Percentiles rank a stretch among this genome's conserved stretches.
phyloP scores from a whole-genome alignment of 108 stramenopile genomes.

The Stephanodiscus minutulus region DNA sequence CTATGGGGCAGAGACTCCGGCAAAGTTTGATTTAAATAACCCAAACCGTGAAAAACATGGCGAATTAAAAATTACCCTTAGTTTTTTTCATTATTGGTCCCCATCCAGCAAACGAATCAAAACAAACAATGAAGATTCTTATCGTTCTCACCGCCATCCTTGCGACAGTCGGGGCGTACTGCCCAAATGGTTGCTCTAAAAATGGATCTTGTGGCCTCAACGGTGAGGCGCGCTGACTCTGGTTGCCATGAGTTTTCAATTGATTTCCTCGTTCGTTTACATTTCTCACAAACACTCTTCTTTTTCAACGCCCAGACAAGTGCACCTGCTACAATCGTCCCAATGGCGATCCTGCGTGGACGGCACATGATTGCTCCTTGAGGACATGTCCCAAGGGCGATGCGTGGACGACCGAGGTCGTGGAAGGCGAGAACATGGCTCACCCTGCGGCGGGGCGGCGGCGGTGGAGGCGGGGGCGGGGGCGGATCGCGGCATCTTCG shows the following conservation, averaged over 20 bases:
- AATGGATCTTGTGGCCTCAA: conserved; percentile 67
- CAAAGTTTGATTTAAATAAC: too few species aligned
- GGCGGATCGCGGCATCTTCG: too few species aligned
- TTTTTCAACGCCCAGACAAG: conserved; percentile 41
- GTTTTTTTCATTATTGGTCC: not conserved
- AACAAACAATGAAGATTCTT: conserved; percentile 23
- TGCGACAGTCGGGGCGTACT: conserved; percentile 36
- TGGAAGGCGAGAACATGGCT: conserved; percentile 47
- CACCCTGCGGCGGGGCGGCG: too few species aligned
- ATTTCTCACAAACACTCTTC: not conserved
- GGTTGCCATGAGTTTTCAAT: not conserved
- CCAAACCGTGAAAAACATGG: not conserved
- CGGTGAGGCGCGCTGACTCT: conserved; percentile 27
- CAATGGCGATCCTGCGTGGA: conserved; percentile 72
- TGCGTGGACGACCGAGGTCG: conserved; percentile 55
- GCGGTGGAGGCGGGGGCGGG: too few species aligned
- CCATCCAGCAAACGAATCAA: not conserved
- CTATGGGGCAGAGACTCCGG: too few species aligned
- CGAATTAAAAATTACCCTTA: conserved; percentile 1
- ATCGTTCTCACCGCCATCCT: conserved; percentile 38
- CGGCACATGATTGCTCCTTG: conserved; percentile 76
- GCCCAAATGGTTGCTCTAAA: conserved; percentile 65
- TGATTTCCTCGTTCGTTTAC: conserved; percentile 1
- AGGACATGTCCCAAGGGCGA: conserved; percentile 77
- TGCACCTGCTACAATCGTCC: conserved; percentile 80